A percentile compares a stretch with the other conserved stretches of the same genome.
These are phyloP conservation scores for Raffaelea albimanens DNA, from an alignment of 2,329 filamentous ascomycete species.

Conservation along the genomic window DNA sequence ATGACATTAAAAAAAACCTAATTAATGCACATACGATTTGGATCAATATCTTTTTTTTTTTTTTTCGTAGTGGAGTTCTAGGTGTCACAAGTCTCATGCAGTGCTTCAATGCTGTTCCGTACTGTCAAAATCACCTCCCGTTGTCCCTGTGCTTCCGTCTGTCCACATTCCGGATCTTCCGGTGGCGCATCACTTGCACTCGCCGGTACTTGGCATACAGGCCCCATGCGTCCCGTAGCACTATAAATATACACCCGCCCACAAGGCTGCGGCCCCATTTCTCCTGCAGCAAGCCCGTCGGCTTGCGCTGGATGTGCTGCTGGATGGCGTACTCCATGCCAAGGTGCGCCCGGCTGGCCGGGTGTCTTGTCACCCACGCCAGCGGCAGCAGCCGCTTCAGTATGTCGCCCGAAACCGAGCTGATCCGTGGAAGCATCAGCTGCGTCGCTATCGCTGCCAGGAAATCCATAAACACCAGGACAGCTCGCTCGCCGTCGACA, in stretches of 20 bases:
- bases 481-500: constrained; percentile 12
- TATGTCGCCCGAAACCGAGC: constrained; percentile 66
- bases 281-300: constrained; percentile 59
- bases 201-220: constrained; percentile 56
- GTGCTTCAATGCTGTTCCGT: background rate
- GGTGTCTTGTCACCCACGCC: constrained; percentile 55
- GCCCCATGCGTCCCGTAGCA: constrained; percentile 60
- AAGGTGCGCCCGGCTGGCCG: no score
- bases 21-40: no score
- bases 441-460: constrained; percentile 42
- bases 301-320: background rate
- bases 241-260: constrained; percentile 80
- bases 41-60: no score
- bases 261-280: constrained; percentile 84
- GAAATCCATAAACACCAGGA: constrained; percentile 27
- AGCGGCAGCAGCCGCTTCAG: constrained; percentile 59
- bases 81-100: no score
- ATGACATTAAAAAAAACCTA: no score
- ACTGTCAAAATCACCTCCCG: background rate
- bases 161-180: constrained; percentile 44
- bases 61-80: no score
- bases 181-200: constrained; percentile 44
- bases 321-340: background rate
- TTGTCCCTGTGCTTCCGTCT: background rate
- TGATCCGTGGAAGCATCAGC: constrained; percentile 73